These are phyloP conservation scores for Diplodia intermedia DNA, from an alignment of 2,329 filamentous ascomycete genomes.

Conservation along the genomic window DNA sequence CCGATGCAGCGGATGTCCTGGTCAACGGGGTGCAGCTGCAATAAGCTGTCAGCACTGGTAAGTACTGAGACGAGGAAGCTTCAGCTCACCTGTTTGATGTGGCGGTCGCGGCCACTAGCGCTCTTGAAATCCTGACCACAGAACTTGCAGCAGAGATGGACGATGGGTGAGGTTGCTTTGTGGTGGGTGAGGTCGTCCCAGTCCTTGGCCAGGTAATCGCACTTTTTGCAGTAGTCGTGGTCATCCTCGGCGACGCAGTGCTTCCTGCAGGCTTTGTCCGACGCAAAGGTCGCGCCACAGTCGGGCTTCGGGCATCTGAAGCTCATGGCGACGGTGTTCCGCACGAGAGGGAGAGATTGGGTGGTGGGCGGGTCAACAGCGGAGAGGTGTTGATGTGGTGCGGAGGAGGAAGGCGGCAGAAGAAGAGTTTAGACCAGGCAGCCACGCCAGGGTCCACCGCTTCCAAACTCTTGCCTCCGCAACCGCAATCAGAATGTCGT, in stretches of 20 bases:
- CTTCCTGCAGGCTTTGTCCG: constrained; percentile 53
- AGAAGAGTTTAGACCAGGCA: neutral
- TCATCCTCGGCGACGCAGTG: constrained; percentile 58
- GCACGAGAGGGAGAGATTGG: neutral
- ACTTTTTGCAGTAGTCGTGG: constrained; percentile 57
- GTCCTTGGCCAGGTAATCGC: constrained; percentile 54
- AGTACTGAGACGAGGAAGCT: neutral
- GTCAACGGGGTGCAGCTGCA: constrained; percentile 56
- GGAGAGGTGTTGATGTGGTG: neutral
- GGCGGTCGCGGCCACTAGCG: constrained; percentile 57
- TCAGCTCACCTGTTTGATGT: constrained; percentile 58
- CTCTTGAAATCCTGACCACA: constrained; percentile 65
- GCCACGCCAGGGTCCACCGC: neutral
- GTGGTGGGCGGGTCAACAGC: neutral
- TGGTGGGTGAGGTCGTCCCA: constrained; percentile 57
- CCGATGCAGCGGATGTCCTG: constrained; percentile 62
- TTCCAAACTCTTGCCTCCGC: neutral
- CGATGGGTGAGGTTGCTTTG: constrained; percentile 50
- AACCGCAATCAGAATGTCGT: neutral
- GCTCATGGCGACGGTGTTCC: neutral
- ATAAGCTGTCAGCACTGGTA: constrained; percentile 11
- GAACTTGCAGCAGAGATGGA: constrained; percentile 62
- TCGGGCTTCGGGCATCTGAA: constrained; percentile 52
- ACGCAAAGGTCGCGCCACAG: constrained; percentile 57
- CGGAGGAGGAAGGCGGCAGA: neutral